Percentiles rank a stretch among this genome's conserved stretches.
Evolutionary conservation across 495 filamentous ascomycete species (phyloP).

Genomic region (Baudoinia panamericana): DNA sequence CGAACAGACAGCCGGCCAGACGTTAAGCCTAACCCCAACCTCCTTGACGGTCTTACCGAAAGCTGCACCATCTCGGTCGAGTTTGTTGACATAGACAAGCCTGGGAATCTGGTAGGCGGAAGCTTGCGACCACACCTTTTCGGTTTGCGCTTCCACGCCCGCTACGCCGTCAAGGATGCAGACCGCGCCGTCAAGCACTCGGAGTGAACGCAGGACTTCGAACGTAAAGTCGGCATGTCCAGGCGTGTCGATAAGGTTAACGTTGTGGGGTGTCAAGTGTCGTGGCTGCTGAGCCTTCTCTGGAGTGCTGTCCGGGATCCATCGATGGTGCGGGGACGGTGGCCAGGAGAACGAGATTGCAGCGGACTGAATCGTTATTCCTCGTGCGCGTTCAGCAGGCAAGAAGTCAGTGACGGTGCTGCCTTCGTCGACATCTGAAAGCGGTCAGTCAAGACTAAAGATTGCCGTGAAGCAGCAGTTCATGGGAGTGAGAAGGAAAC

Average conservation of each 20-base stretch:
- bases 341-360: slow-evolving; percentile 94
- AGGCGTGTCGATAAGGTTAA: slow-evolving; percentile 95
- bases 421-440: slow-evolving; percentile 84
- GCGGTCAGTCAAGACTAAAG: not conserved
- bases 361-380: slow-evolving; percentile 96
- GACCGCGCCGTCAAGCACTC: slow-evolving; percentile 86
- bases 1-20: slow-evolving; percentile 83
- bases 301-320: not conserved
- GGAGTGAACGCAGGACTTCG: slow-evolving; percentile 84
- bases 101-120: slow-evolving; percentile 72
- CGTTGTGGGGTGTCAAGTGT: slow-evolving; percentile 38
- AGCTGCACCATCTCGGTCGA: slow-evolving; percentile 85
- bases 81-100: slow-evolving; percentile 86
- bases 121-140: slow-evolving; percentile 91
- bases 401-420: slow-evolving; percentile 97
- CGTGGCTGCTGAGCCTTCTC: not conserved
- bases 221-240: slow-evolving; percentile 98
- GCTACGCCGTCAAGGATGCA: slow-evolving; percentile 95
- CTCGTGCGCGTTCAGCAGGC: slow-evolving; percentile 80
- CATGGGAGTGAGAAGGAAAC: too few relatives aligned
- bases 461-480: too few relatives aligned
- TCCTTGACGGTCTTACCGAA: slow-evolving; percentile 81
- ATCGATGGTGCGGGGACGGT: slow-evolving; percentile 7
- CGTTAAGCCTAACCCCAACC: slow-evolving; percentile 61
- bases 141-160: slow-evolving; percentile 94